Evolutionary conservation across 192 early-diverging fungal species (phyloP).

Genomic region (Rhizophagus clarus): DNA sequence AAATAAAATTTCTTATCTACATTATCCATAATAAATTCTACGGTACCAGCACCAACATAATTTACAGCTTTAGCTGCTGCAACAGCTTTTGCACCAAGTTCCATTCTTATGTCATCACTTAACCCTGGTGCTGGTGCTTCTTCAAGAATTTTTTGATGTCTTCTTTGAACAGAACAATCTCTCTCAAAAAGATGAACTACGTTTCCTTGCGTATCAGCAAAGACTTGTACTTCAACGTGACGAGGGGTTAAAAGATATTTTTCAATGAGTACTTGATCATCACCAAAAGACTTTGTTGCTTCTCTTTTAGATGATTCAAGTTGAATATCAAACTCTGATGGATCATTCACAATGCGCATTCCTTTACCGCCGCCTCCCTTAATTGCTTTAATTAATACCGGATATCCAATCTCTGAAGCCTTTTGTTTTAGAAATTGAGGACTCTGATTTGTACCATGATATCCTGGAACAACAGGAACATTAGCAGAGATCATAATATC

Average conservation of each 20-base stretch:
- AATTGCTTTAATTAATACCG: conserved; percentile 96
- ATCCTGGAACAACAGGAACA: conserved; percentile 92
- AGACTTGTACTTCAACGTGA: conserved; percentile 96
- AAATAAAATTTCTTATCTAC: conserved; percentile 88
- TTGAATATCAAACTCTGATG: conserved; percentile 82
- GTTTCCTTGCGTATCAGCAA: conserved; percentile 88
- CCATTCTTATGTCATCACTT: conserved; percentile 65
- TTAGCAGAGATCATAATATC: conserved; percentile 87
- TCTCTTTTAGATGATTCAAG: conserved; percentile 83
- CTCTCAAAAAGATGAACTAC: conserved; percentile 93
- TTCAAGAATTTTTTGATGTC: conserved; percentile 96
- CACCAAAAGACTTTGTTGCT: conserved; percentile 88
- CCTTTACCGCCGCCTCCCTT: conserved; percentile 98
- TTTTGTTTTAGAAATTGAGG: conserved; percentile 69
- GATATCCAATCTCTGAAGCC: conserved; percentile 87
- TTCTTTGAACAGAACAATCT: conserved; percentile 92
- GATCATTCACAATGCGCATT: conserved; percentile 86
- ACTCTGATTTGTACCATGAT: conserved; percentile 88
- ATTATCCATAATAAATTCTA: conserved; percentile 96
- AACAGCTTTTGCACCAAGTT: conserved; percentile 86
- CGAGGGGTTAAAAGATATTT: conserved; percentile 87
- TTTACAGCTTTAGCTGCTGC: conserved; percentile 91
- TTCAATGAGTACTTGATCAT: conserved; percentile 88
- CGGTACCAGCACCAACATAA: conserved; percentile 94
- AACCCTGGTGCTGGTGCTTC: conserved; percentile 93